Base-by-base conservation (phyloP, 23 red algal genomes). In the Chondrus crispus region DNA sequence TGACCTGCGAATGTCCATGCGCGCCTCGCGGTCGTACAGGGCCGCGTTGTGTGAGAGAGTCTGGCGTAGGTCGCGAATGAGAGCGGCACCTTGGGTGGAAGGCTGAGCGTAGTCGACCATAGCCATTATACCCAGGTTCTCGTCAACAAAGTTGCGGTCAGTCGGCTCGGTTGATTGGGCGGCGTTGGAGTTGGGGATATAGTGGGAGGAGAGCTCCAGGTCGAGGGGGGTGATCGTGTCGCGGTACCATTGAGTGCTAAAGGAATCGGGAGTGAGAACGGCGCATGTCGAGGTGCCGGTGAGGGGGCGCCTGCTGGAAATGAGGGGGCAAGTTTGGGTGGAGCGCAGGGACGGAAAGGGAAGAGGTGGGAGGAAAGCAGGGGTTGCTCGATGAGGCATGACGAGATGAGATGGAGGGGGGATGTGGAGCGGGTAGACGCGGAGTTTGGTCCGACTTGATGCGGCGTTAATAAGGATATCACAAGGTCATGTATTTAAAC, bases 171-270 rank as follows among this genome's bases (percentile, higher is more conserved):
- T 11, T n/a, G n/a, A n/a, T n/a, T n/a, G n/a, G n/a, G n/a, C n/a
- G 24, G 58, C 58, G 12, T 68, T 8, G 18, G 60, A 37, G 38
- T 68, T 57, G 4, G 82, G 30, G 41, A 86, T 86, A 8, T 57
- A 48, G 62, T 86, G 82, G 26, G 82, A 20, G 52, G 82, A 57
- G 10, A 86, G 55, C 39, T 86, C 82, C 13, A 86, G 68, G 52
- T 47, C 39, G 16, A 86, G 82, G 41, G 82, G 80, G 28, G 58
- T 24, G 16, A 32, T 36, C 6, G 37, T 58, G 24, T 36, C 38
- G 33, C 45, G 35, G 53, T 86, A 72, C 14, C 58, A 62, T 16
- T 57, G 64, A 0, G 82, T 35, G 40, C 58, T 86, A 62, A 86
- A 86, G 5, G 55, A 86, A 44, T 86, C 74, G 46, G 74, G 74